Percentiles rank a stretch among this genome's conserved stretches.
Evolutionary conservation across 805 yeast genomes (phyloP).

Genomic region (Lipomyces orientalis): DNA sequence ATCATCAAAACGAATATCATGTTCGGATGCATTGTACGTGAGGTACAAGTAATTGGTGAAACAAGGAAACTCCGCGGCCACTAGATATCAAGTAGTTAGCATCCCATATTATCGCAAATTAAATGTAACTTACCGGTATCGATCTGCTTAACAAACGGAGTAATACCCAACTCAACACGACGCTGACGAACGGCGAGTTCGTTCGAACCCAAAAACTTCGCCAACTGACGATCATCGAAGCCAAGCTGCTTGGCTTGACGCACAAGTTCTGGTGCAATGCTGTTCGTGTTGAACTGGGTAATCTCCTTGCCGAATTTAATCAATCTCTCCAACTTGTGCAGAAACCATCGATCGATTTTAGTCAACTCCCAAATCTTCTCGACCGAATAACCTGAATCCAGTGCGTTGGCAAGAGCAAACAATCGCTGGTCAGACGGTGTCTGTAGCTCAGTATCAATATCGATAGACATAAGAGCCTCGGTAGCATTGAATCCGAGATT

Average conservation of each 20-base stretch:
- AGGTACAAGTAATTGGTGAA: conserved; percentile 90
- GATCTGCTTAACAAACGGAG: conserved; percentile 94
- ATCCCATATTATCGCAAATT: no score
- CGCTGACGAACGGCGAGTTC: conserved; percentile 91
- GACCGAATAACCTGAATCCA: conserved; percentile 84
- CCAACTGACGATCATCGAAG: conserved; percentile 95
- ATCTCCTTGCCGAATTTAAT: conserved; percentile 68
- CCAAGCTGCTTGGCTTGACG: conserved; percentile 95
- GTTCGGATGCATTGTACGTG: conserved; percentile 89
- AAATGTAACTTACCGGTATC: conserved; percentile 66
- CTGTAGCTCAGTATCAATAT: conserved; percentile 89
- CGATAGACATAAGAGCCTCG: conserved; percentile 84
- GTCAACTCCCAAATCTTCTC: conserved; percentile 91
- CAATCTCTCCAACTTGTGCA: conserved; percentile 79
- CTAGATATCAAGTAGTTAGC: conserved; percentile 7
- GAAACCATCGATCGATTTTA: conserved; percentile 94
- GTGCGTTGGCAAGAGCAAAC: conserved; percentile 95
- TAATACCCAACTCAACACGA: conserved; percentile 83
- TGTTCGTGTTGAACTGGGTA: conserved; percentile 43
- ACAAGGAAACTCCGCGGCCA: conserved; percentile 99
- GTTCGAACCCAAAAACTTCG: conserved; percentile 82
- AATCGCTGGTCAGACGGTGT: conserved; percentile 98
- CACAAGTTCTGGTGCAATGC: conserved; percentile 66
- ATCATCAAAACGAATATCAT: conserved; percentile 87
- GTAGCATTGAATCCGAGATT: conserved; percentile 90